Conservation (phyloP, 345 rosid genomes). For the Dovyalis caffra region DNA sequence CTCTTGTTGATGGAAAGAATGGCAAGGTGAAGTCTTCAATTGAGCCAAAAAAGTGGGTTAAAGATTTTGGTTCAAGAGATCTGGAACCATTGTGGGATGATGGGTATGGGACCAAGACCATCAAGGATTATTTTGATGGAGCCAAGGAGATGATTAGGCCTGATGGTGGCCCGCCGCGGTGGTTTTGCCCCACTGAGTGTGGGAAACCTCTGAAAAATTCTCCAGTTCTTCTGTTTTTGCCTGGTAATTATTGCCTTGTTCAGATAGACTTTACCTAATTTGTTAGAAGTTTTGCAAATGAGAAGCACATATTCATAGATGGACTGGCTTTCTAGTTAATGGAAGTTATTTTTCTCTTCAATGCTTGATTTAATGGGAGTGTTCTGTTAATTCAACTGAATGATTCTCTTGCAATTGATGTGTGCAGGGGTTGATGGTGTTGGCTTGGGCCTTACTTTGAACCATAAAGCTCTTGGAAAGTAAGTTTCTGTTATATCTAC, state of each 20-base stretch:
- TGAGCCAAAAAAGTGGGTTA: constrained; percentile 24
- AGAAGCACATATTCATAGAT: no score
- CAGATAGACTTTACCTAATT: no score
- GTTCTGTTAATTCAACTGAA: no score
- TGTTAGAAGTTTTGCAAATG: no score
- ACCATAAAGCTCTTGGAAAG: constrained; percentile 85
- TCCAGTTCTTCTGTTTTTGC: constrained; percentile 72
- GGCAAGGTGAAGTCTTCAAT: constrained; percentile 25
- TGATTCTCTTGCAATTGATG: no score
- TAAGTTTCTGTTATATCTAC: constrained; percentile 31
- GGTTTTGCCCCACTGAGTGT: constrained; percentile 89
- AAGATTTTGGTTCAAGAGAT: constrained; percentile 32
- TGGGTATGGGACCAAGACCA: constrained; percentile 61
- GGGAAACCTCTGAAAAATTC: constrained; percentile 60
- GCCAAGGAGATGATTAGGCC: constrained; percentile 55
- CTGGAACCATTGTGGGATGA: constrained; percentile 81
- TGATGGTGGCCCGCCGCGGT: constrained; percentile 80
- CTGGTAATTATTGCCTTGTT: constrained; percentile 44
- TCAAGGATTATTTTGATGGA: constrained; percentile 60
- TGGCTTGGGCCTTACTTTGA: constrained; percentile 84
- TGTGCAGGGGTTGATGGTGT: constrained; percentile 66
- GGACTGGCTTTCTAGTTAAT: no score
- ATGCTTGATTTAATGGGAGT: no score
- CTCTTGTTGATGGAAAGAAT: no score
- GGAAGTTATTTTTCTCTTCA: no score